Conservation (phyloP, 2,329 filamentous ascomycete genomes). For the Claviceps paspali region DNA sequence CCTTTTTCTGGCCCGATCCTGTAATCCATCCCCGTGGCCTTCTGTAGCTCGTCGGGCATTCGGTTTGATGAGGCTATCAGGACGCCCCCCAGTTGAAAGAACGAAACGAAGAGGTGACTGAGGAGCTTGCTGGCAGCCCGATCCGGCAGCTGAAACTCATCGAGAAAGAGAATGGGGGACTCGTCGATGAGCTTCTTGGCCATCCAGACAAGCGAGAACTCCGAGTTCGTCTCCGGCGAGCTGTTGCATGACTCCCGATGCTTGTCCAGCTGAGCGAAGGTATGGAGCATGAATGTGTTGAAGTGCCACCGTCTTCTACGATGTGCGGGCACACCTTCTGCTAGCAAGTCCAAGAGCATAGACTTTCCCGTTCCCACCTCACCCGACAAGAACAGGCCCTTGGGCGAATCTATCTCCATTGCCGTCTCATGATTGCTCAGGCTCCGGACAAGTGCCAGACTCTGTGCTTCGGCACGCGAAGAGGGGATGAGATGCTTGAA, state of each 20-base stretch:
- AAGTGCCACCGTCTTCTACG: conserved; percentile 70
- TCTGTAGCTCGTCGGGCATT: conserved; percentile 68
- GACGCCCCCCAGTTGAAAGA: conserved; percentile 72
- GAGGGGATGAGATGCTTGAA: conserved; percentile 44
- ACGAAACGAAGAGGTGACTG: conserved; percentile 61
- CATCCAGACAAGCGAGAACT: conserved; percentile 59
- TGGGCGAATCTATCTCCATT: conserved; percentile 55
- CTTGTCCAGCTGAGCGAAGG: conserved; percentile 54
- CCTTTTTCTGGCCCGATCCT: conserved; percentile 38
- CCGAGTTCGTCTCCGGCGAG: conserved; percentile 10
- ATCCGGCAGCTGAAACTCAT: conserved; percentile 75
- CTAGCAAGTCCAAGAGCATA: conserved; percentile 74
- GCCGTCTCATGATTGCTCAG: conserved; percentile 58
- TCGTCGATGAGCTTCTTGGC: conserved; percentile 62
- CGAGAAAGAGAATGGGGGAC: conserved; percentile 63
- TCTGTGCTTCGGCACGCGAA: conserved; percentile 35
- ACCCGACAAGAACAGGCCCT: conserved; percentile 61
- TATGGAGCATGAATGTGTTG: conserved; percentile 74
- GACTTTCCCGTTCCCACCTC: conserved; percentile 74
- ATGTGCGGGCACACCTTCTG: conserved; percentile 56
- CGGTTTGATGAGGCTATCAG: conserved; percentile 68
- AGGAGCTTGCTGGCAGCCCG: conserved; percentile 64
- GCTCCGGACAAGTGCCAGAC: conserved; percentile 50
- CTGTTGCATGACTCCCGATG: conserved; percentile 31
- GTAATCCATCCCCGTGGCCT: conserved; percentile 58